Evolutionary conservation across 140 eudicot species (phyloP).

Genomic region (Senecio squalidus): DNA sequence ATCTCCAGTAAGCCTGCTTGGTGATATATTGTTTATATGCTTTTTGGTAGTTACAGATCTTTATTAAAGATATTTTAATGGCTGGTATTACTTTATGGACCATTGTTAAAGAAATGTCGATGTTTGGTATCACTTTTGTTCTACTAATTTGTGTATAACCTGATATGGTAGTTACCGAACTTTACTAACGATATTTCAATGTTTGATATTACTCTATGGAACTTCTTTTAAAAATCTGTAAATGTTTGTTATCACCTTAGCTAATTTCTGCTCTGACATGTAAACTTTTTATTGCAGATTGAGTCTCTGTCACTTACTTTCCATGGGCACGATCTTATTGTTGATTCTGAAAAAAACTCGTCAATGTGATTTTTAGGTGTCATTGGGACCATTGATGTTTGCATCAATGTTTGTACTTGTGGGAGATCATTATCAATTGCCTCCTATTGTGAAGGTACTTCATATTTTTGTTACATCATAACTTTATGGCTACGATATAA

Average conservation of each 20-base stretch:
- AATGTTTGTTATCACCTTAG: background rate
- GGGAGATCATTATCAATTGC: conserved; percentile 98
- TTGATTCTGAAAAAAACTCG: conserved; percentile 54
- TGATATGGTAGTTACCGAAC: background rate
- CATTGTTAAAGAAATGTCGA: too few relatives aligned
- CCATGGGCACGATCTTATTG: conserved; percentile 91
- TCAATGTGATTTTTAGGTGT: conserved; percentile 44
- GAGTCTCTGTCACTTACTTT: conserved; percentile 88
- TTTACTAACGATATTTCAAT: background rate
- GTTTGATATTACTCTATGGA: background rate
- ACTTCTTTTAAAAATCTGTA: too few relatives aligned
- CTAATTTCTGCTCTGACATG: background rate
- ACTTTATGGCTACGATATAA: background rate
- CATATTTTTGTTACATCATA: background rate
- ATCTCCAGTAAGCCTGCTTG: too few relatives aligned
- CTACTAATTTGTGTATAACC: too few relatives aligned
- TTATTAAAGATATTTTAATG: background rate
- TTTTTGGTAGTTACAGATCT: background rate
- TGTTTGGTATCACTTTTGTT: too few relatives aligned
- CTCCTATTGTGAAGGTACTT: conserved; percentile 88
- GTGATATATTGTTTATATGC: background rate
- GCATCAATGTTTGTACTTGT: conserved; percentile 92
- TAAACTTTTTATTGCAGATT: conserved; percentile 49
- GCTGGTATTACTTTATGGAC: background rate
- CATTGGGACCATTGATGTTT: conserved; percentile 86